phyloP scores from a whole-genome alignment of 192 early-diverging fungal genomes.

The Backusella sp. region DNA sequence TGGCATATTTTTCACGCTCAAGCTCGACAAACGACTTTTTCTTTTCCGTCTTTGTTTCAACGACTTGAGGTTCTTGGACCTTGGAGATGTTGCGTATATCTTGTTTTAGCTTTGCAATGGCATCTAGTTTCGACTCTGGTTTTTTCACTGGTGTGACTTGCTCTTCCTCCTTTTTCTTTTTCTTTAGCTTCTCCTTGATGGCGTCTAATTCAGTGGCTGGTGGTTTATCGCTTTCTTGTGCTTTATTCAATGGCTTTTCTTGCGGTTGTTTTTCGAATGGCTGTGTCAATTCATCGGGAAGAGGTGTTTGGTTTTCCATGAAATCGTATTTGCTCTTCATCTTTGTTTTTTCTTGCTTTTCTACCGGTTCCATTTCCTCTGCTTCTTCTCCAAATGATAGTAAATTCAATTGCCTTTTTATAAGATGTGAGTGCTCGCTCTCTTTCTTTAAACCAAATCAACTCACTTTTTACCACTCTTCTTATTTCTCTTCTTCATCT shows the following conservation, averaged over 20 bases:
- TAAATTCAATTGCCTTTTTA: conserved; percentile 63
- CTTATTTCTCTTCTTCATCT: conserved; percentile 12
- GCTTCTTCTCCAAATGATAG: conserved; percentile 92
- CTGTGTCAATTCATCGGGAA: neutral
- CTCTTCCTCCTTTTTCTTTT: conserved; percentile 27
- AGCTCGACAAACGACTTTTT: conserved; percentile 44
- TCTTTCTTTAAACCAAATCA: conserved; percentile 3
- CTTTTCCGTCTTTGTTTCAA: conserved; percentile 35
- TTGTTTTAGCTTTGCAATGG: conserved; percentile 62
- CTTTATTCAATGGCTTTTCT: neutral
- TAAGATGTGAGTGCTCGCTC: neutral
- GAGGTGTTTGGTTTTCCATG: conserved; percentile 40
- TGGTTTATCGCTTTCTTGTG: neutral
- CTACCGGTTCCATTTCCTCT: conserved; percentile 48
- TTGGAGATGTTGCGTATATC: conserved; percentile 64
- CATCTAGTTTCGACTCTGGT: conserved; percentile 17
- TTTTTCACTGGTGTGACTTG: neutral
- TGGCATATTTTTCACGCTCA: conserved; percentile 49
- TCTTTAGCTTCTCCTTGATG: conserved; percentile 3
- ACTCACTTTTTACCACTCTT: conserved; percentile 39
- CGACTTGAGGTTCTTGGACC: conserved; percentile 29
- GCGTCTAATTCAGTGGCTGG: neutral
- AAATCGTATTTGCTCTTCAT: conserved; percentile 84
- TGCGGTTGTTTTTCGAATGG: neutral
- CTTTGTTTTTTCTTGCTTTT: conserved; percentile 22